Percentiles rank a stretch among this genome's conserved stretches.
These are phyloP conservation scores for Suillus fuscotomentosus DNA, from an alignment of 768 basidiomycete genomes.

Conservation along the genomic window DNA sequence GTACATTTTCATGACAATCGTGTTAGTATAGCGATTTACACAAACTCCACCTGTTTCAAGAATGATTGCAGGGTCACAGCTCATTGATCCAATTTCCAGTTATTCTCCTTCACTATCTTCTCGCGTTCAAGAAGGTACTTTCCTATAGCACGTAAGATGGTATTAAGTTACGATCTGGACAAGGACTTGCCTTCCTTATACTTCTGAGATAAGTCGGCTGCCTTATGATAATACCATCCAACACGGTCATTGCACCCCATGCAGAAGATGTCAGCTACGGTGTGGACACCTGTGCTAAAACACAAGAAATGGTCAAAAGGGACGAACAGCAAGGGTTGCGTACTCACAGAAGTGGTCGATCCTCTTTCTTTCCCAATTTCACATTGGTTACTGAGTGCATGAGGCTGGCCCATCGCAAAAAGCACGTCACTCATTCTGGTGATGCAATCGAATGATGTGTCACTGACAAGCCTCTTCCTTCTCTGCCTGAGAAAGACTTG, in stretches of 20 bases:
- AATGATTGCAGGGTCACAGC: background rate
- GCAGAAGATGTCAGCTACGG: constrained; percentile 80
- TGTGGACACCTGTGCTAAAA: constrained; percentile 73
- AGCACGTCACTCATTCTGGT: background rate
- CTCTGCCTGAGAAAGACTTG: constrained; percentile 81
- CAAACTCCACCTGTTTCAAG: background rate
- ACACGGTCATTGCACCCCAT: constrained; percentile 74
- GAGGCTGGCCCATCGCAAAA: constrained; percentile 41
- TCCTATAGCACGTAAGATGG: constrained; percentile 38
- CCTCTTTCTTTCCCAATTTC: constrained; percentile 70
- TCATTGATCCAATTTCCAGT: constrained; percentile 63
- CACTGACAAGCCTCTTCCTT: constrained; percentile 78
- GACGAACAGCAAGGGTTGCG: constrained; percentile 8
- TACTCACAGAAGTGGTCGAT: constrained; percentile 66
- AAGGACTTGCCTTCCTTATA: constrained; percentile 73
- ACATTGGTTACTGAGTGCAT: constrained; percentile 79
- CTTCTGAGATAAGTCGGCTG: constrained; percentile 72
- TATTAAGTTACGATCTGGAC: background rate
- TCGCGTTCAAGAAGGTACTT: constrained; percentile 83
- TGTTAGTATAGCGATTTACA: background rate
- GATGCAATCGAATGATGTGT: background rate
- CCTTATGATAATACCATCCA: constrained; percentile 84
- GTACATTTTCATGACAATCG: background rate
- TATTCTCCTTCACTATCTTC: constrained; percentile 78
- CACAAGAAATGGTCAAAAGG: background rate